Base-by-base conservation (phyloP, 192 early-diverging fungal species). In the Coemansia sp. region DNA sequence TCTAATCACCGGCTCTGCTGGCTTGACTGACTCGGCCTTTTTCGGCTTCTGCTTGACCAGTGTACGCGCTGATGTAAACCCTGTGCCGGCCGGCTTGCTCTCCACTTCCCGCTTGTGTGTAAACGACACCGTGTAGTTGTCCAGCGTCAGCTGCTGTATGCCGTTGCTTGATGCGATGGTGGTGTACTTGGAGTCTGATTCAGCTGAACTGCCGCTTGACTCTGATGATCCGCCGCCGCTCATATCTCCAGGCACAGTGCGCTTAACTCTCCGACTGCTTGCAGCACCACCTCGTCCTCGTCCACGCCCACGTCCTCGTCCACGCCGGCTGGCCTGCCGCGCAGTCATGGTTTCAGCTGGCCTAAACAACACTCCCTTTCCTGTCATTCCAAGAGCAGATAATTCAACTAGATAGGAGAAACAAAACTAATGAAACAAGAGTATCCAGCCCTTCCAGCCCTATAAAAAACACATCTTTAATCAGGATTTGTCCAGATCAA, bases 61-160 rank as follows among this genome's bases (percentile, higher is more conserved):
- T 26, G 10, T 21, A 2, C 21, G 16, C 6, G 43, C 43, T 10
- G 43, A 45, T 26, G 16, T 6, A 21, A 45, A 45, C 43, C 43
- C 43, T 21, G 43, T 30, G 30, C 47, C 14, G 0, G 14, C 31
- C 32, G 32, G 32, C 32, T 51, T 38, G 32, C 17, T n/a, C 18
- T 51, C 17, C 1, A 26, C 15, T 18, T 37, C 40, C 34, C 37
- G 28, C 21, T 17, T 30, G 37, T 64, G 65, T 1, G 66, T 68
- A 42, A 66, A 76, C 3, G 66, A 69, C 6, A 76, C 73, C 17
- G 53, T 51, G 51, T 76, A 76, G 4, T 59, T 55, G 46, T 59
- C 66, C 17, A 76, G 31, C 36, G 62, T 69, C 5, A 69, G 36
- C 20, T 53, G 43, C 11, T 56, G 50, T 10, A 61, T 16, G 28